A percentile compares a stretch with the other conserved stretches of the same genome.
These are phyloP conservation scores for Bacidia rubella DNA, from an alignment of 495 filamentous ascomycete species.

Conservation along the genomic window DNA sequence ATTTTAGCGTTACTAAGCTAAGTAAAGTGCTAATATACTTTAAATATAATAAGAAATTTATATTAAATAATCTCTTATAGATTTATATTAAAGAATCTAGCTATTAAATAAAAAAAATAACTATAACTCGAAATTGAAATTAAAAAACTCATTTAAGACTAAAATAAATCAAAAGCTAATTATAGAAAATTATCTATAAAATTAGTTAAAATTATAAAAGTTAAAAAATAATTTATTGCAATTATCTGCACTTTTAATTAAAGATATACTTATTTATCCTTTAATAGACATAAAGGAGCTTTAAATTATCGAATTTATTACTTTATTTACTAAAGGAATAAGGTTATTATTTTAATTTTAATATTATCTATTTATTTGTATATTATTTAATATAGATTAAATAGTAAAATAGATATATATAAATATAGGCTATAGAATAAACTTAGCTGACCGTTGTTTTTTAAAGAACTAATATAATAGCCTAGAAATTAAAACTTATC, in stretches of 20 bases:
- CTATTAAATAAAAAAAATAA: background rate
- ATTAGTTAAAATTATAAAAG: background rate
- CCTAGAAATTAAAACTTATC: background rate
- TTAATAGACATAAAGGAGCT: no score
- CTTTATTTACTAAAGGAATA: background rate
- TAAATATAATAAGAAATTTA: background rate
- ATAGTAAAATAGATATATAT: background rate
- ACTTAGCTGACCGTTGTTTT: background rate
- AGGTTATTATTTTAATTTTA: background rate
- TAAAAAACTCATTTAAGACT: background rate
- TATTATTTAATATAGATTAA: background rate
- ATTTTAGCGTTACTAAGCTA: background rate
- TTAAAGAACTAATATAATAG: background rate
- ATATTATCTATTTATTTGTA: background rate
- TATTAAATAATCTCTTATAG: background rate
- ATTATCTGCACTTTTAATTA: background rate
- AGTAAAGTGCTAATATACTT: background rate
- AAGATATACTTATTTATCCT: no score
- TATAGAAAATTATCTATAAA: background rate
- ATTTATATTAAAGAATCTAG: constrained; percentile 1
- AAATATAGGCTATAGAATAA: background rate
- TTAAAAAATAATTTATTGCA: background rate
- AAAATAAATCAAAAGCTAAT: background rate
- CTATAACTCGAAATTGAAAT: background rate
- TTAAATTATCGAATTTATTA: background rate